Base-by-base conservation (phyloP, 2,329 filamentous ascomycete genomes). In the Aspergillus brunneoviolaceus region DNA sequence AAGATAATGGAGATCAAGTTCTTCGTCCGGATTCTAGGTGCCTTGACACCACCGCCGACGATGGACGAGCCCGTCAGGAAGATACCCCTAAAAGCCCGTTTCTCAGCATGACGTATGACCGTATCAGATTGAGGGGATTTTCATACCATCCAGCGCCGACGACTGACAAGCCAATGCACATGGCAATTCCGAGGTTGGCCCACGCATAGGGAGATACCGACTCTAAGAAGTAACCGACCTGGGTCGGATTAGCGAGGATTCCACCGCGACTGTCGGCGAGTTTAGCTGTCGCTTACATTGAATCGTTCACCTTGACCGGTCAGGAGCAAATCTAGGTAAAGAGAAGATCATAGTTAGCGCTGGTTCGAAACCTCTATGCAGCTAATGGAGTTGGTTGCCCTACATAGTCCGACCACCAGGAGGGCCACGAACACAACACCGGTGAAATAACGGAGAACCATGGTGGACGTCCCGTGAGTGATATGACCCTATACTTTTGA, bases 1-100 rank as follows among this genome's bases (percentile, higher is more conserved):
- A 99, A 99, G 81, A 99, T 98, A 79, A 99, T 99, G 72, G 94
- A 98, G 77, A 99, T 98, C 74, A 99, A 80, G 84, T 99, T 99
- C 88, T 99, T 99, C 65, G 95, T 99, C 77, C 95, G 91, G 80
- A 99, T 99, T 71, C 95, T 90, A 42, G 96, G 96, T 50, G 95
- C 94, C 79, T 91, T 94, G 74, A 99, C 95, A 82, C 95, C 95
- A 70, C 91, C 95, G 73, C 96, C 96, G 67, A 99, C 86, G 76
- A 99, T 99, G 60, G 95, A 96, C 60, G 93, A 96, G 70, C 96
- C 96, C 35, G 95, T 99, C 69, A 98, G 95, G 81, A 99, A 95
- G 77, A 99, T 99, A 72, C 96, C 95, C 95, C 95, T 98, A 73
- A 69, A 65, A 72, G 63, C 62, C 60, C 39, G 49, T 55, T 11